Evolutionary conservation across 2,329 filamentous ascomycete genomes (phyloP).

Genomic region (Mycosphaerella arachidis): DNA sequence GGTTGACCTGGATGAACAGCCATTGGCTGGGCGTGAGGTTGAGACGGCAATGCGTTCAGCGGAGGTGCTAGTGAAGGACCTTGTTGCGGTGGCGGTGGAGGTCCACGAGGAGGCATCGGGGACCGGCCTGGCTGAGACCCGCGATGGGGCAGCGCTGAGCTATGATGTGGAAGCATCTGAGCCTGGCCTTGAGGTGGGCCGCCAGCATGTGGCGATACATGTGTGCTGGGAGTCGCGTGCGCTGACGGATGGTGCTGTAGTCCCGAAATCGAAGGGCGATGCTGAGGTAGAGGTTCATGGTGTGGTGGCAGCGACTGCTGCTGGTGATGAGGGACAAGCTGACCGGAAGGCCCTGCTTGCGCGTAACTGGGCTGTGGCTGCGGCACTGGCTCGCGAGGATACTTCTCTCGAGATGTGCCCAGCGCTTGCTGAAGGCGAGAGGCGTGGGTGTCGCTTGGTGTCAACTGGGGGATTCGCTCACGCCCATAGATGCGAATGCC

Average conservation of each 20-base stretch:
- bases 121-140: neutral
- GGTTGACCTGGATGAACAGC: constrained; percentile 3
- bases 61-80: neutral
- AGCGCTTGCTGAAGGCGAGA: neutral
- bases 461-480: constrained; percentile 9
- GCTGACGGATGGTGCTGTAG: neutral
- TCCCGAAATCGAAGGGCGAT: neutral
- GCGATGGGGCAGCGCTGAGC: neutral
- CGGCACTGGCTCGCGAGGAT: neutral
- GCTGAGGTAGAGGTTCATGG: neutral
- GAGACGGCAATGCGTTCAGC: constrained; percentile 1
- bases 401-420: constrained; percentile 4
- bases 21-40: constrained; percentile 7
- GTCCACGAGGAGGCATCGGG: neutral
- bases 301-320: neutral
- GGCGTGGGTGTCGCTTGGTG: neutral
- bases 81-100: neutral
- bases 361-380: neutral
- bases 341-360: constrained; percentile 1
- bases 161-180: constrained; percentile 1
- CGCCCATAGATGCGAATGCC: constrained; percentile 26
- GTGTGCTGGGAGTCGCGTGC: neutral
- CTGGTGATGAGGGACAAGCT: constrained; percentile 1
- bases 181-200: neutral
- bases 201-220: too few species aligned